Percentiles rank a stretch among this genome's conserved stretches.
Conservation (phyloP, 2,329 filamentous ascomycete genomes). For the Aureobasidium lini region DNA sequence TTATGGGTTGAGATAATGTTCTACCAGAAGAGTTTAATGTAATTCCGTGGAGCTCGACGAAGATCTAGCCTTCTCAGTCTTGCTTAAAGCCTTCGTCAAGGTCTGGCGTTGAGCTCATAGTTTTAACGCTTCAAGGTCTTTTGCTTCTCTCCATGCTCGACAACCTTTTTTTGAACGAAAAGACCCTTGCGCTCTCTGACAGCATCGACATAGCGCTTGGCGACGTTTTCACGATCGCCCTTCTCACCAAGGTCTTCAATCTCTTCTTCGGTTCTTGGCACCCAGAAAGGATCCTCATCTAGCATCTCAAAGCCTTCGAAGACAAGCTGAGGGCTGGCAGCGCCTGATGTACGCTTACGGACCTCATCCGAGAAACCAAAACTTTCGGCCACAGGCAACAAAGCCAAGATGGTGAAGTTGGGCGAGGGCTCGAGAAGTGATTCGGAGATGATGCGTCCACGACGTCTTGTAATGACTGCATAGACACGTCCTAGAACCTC, state of each 20-base stretch:
- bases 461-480: slow-evolving; percentile 89
- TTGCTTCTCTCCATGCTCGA: slow-evolving; percentile 89
- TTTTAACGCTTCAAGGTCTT: slow-evolving; percentile 57
- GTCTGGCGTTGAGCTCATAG: too few species aligned
- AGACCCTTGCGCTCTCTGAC: slow-evolving; percentile 83
- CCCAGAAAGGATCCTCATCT: slow-evolving; percentile 96
- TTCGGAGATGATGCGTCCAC: slow-evolving; percentile 83
- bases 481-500: slow-evolving; percentile 95
- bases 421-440: slow-evolving; percentile 90
- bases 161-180: slow-evolving; percentile 62
- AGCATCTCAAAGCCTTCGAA: slow-evolving; percentile 90
- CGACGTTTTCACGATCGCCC: slow-evolving; percentile 90
- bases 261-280: slow-evolving; percentile 92
- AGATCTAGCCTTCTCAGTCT: too few species aligned
- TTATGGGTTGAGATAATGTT: too few species aligned
- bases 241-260: slow-evolving; percentile 91
- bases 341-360: slow-evolving; percentile 83
- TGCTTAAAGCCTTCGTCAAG: not conserved
- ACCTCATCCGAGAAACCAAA: slow-evolving; percentile 98
- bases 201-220: slow-evolving; percentile 89
- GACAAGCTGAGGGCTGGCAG: slow-evolving; percentile 84
- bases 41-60: too few species aligned
- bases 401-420: slow-evolving; percentile 87
- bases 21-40: too few species aligned
- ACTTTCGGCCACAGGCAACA: slow-evolving; percentile 85